A percentile compares a stretch with the other conserved stretches of the same genome.
Conservation (phyloP, 352 stramenopile species). For the Elongisporangium senticosum region DNA sequence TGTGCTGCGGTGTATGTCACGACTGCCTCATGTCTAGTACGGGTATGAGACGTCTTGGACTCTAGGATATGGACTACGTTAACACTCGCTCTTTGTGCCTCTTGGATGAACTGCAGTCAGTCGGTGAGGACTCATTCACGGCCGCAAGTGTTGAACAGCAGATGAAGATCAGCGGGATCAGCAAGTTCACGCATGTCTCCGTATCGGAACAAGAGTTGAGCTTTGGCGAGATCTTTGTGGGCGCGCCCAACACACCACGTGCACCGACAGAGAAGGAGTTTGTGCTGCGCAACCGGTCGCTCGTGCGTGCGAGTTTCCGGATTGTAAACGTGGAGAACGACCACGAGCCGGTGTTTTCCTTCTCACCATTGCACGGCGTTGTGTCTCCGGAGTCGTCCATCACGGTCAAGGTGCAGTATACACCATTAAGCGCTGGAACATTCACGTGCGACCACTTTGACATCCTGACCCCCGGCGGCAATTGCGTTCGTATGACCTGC, state of each 20-base stretch:
- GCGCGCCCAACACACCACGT: conserved; percentile 28
- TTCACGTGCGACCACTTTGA: conserved; percentile 91
- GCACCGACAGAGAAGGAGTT: conserved; percentile 74
- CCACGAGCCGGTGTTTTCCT: conserved; percentile 81
- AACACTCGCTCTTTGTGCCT: background rate
- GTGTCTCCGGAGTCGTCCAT: conserved; percentile 70
- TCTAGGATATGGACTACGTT: background rate
- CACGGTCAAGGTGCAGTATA: conserved; percentile 73
- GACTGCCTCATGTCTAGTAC: conserved; percentile 56
- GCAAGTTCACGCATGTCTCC: conserved; percentile 87
- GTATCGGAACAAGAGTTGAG: conserved; percentile 74
- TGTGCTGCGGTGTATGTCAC: conserved; percentile 84
- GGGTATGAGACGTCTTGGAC: conserved; percentile 24
- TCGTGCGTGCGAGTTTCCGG: conserved; percentile 83
- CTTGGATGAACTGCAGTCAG: conserved; percentile 14
- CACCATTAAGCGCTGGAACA: conserved; percentile 69
- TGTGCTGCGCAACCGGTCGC: conserved; percentile 85
- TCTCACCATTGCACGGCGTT: conserved; percentile 61
- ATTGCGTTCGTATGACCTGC: conserved; percentile 71
- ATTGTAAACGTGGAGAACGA: conserved; percentile 77
- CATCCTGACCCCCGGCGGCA: conserved; percentile 85
- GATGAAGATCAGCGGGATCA: conserved; percentile 87
- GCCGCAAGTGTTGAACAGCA: conserved; percentile 23
- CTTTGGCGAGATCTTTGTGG: conserved; percentile 83
- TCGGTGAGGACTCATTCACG: conserved; percentile 16